Base-by-base conservation (phyloP, 345 rosid species). In the Litchi chinensis region DNA sequence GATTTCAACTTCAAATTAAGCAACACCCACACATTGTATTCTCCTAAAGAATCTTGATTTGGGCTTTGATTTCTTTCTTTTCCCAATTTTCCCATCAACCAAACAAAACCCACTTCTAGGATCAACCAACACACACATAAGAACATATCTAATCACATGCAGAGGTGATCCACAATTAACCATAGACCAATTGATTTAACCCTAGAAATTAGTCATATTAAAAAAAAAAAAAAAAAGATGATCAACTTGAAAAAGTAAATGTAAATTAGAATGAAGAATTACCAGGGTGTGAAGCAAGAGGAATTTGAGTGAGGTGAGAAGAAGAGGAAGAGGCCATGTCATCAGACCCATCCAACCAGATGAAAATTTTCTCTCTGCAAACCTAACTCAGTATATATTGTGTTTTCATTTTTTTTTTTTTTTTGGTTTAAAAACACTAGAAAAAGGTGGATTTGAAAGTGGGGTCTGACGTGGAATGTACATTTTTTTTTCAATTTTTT, bases 271-370 rank as follows among this genome's bases (percentile, higher is more conserved):
- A 24, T 21, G 12, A 22, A 16, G 57, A 71, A 76, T 40, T 65
- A 87, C 91, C 91, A 26, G 87, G 80, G 62, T 82, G 84, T 2
- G 88, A 84, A 73, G 89, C 82, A 73, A 87, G 83, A 83, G 91
- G 92, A 77, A 87, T 86, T 81, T 80, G 86, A 54, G 89, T 76
- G 67, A 78, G 87, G 83, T 81, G 88, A 74, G 91, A 73, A 82
- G 91, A 82, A 81, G 89, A 84, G 75, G 89, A 84, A 73, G 93
- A 87, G 50, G 89, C 93, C 97, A 91, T 91, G 79, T 50, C 81
- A 83, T 75, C 82, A 52, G 73, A 68, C 83, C 80, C 86, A 87
- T 83, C 83, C 87, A 80, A 74, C 76, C 82, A 79, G 79, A 74
- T 73, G 75, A 59, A 62, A 4, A 0, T 40, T 52, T 26, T 43